Base-by-base conservation (phyloP, 1,284 basidiomycete genomes). In the Jaminaea rosea region DNA sequence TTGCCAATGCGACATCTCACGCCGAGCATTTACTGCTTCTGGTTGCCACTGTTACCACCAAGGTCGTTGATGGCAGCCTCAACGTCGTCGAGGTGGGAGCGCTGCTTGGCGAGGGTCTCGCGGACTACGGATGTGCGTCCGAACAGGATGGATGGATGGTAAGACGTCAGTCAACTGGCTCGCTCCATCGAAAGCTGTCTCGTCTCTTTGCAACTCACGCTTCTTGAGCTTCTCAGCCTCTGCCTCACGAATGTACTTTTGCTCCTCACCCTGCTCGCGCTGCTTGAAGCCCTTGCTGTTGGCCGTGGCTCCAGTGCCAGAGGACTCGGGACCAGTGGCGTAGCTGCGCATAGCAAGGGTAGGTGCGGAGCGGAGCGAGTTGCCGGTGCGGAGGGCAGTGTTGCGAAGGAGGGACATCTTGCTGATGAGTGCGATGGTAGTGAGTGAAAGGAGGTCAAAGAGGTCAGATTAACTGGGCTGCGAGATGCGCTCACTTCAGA, bases 171-270 rank as follows among this genome's bases (percentile, higher is more conserved):
- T 15, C n/a, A 19, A 32, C 34, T 27, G 4, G 26, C 4, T n/a
- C 17, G 4, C n/a, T n/a, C n/a, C n/a, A n/a, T n/a, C n/a, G n/a
- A n/a, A n/a, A n/a, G n/a, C n/a, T n/a, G n/a, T n/a, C n/a, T n/a
- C n/a, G n/a, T n/a, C n/a, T n/a, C n/a, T n/a, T n/a, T n/a, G 15
- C 23, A 4, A 53, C 52, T 53, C 29, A 53, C 52, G 44, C 32
- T 44, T 46, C 48, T 55, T 55, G 49, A 55, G 49, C 44, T 55
- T 50, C 31, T 55, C 48, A 27, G 32, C 10, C 31, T 55, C 49
- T 32, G 50, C 49, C 17, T 26, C 21, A 15, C 37, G 49, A 17
- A 51, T 34, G 42, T 46, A 55, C 27, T 44, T 44, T 17, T 44
- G 32, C 44, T 55, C 53, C 24, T 55, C 27, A 37, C 49, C 49